These are phyloP conservation scores for Yarrowia sp. DNA, from an alignment of 805 yeast genomes.

Conservation along the genomic window DNA sequence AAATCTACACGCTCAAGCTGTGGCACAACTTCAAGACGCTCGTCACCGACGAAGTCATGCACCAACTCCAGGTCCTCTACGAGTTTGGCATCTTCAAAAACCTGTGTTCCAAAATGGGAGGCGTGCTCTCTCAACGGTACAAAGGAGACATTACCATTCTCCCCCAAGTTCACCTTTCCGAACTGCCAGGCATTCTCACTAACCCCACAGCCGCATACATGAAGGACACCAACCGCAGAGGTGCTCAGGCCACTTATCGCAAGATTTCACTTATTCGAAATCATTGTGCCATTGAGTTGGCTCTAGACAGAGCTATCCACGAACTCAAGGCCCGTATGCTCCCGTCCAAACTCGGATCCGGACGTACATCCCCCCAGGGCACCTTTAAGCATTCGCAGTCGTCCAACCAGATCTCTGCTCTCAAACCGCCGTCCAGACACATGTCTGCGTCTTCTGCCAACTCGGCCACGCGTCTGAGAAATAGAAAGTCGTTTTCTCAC, in stretches of 20 bases:
- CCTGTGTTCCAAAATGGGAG: conserved; percentile 65
- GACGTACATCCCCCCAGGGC: conserved; percentile 18
- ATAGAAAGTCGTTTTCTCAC: conserved; percentile 17
- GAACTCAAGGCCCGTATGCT: conserved; percentile 45
- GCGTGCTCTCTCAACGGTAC: conserved; percentile 80
- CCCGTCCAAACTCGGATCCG: conserved; percentile 26
- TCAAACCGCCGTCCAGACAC: conserved; percentile 4
- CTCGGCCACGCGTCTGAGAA: neutral
- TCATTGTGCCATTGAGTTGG: conserved; percentile 87
- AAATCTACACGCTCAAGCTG: conserved; percentile 18
- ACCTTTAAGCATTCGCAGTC: conserved; percentile 25
- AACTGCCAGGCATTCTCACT: conserved; percentile 60
- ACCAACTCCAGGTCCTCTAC: conserved; percentile 65
- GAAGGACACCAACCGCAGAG: conserved; percentile 67
- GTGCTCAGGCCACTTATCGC: conserved; percentile 94
- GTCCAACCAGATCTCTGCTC: conserved; percentile 14
- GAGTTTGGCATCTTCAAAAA: conserved; percentile 78
- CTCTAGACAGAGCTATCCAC: conserved; percentile 77
- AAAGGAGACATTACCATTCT: conserved; percentile 92
- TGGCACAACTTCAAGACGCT: conserved; percentile 49
- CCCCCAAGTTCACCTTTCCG: conserved; percentile 63
- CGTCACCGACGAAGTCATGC: conserved; percentile 68
- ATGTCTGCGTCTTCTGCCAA: neutral
- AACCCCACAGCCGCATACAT: conserved; percentile 83
- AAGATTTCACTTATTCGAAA: conserved; percentile 79